Evolutionary conservation across 495 filamentous ascomycete genomes (phyloP), one percentile per base, ranked within the genome.

Genomic region (Aspergillus sclerotioniger): DNA sequence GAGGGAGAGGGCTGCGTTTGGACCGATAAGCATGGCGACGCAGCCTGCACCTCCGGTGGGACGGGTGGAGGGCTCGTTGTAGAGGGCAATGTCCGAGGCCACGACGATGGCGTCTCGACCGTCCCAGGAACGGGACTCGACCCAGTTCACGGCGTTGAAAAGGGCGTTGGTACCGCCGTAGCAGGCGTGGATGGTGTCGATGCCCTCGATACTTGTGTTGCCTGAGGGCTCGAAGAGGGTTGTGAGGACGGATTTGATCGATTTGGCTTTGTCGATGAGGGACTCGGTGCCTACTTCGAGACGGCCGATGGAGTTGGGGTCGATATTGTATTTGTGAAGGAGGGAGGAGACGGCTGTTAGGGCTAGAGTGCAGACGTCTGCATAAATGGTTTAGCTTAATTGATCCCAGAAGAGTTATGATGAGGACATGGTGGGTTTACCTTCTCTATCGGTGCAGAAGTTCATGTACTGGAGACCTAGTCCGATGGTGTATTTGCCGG

Each of bases 401-500:
- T 13, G 33, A 9, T 13, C 33, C 13, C 7, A 35, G 13, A 13
- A 35, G 33, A 35, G 13, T 7, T 41, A 15, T 41, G 37, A n/a
- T 41, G 15, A 15, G 33, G 33, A 10, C 21, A 43, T 59, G 50
- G 25, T 1, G 13, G n/a, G 76, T 80, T 76, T 77, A 96, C 93
- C 93, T 83, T 98, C 94, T 67, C 92, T 84, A 75, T 98, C 94
- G 81, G 98, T 95, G 73, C 95, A 98, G 82, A 98, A 98, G 83
- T 88, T 92, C 94, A 98, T 98, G 79, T 94, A 96, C 62, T 92
- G 98, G 85, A 98, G 94, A 65, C 94, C 94, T 53, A 98, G 89
- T 79, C 94, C 94, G 77, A 98, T 98, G 62, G 94, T 98, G 83
- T 98, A 98, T 75, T 98, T 98, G 60, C 94, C 94, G 47, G 83